Evolutionary conservation across 176 grass and related monocot genomes (phyloP).

Genomic region (Aechmea fasciata): DNA sequence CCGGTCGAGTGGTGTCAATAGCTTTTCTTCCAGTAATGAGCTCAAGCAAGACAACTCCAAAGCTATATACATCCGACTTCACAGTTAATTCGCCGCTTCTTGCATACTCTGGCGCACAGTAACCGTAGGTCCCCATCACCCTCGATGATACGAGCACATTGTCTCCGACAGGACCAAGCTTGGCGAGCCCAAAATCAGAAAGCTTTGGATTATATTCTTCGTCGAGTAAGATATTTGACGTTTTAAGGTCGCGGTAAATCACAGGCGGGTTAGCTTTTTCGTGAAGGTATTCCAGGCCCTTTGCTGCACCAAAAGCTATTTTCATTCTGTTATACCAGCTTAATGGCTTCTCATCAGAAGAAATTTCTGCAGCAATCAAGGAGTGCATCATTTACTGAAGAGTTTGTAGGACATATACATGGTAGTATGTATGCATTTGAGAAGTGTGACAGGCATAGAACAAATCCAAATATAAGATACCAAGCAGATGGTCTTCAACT

Average conservation of each 20-base stretch:
- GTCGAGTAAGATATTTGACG: slow-evolving; percentile 75
- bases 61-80: slow-evolving; percentile 86
- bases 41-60: slow-evolving; percentile 79
- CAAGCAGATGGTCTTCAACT: slow-evolving; percentile 63
- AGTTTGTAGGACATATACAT: no score
- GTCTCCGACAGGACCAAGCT: slow-evolving; percentile 39
- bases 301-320: slow-evolving; percentile 68
- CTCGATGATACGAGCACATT: slow-evolving; percentile 45
- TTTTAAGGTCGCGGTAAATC: slow-evolving; percentile 81
- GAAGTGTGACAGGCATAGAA: slow-evolving; percentile 3
- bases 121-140: slow-evolving; percentile 85
- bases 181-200: slow-evolving; percentile 79
- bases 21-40: slow-evolving; percentile 72
- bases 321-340: slow-evolving; percentile 79
- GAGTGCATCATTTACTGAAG: neutral
- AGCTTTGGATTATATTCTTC: slow-evolving; percentile 68
- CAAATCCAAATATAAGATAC: slow-evolving; percentile 21
- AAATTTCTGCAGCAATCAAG: slow-evolving; percentile 39
- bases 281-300: slow-evolving; percentile 81
- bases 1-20: slow-evolving; percentile 46
- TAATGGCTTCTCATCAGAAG: slow-evolving; percentile 44
- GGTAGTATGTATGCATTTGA: neutral
- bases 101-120: slow-evolving; percentile 82
- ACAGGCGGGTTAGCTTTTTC: slow-evolving; percentile 60
- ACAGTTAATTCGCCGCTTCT: slow-evolving; percentile 47